These are phyloP conservation scores for Chrysoporthe deuterocubensis DNA, from an alignment of 2,329 filamentous ascomycete species.

Conservation along the genomic window DNA sequence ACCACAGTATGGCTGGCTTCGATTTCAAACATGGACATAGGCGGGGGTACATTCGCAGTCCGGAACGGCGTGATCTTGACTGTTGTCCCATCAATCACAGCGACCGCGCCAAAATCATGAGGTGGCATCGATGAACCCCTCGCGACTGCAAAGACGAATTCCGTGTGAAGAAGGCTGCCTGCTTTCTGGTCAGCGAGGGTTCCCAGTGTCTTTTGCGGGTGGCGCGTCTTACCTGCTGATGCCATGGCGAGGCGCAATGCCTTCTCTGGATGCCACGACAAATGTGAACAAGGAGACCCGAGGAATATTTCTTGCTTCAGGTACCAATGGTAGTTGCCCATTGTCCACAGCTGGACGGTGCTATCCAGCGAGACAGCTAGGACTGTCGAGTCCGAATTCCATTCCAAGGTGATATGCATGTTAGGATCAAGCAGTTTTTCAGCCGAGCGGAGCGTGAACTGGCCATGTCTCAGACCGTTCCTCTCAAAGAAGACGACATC, in stretches of 20 bases:
- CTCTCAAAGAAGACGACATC: slow-evolving; percentile 95
- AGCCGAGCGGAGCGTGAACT: slow-evolving; percentile 78
- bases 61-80: slow-evolving; percentile 87
- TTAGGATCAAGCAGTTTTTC: slow-evolving; percentile 60
- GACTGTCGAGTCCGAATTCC: slow-evolving; percentile 93
- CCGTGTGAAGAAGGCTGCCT: slow-evolving; percentile 57
- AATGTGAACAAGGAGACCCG: slow-evolving; percentile 36
- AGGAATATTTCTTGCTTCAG: slow-evolving; percentile 83
- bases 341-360: slow-evolving; percentile 91
- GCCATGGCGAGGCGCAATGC: slow-evolving; percentile 68
- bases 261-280: slow-evolving; percentile 88
- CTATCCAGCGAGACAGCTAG: slow-evolving; percentile 78
- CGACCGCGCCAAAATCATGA: slow-evolving; percentile 77
- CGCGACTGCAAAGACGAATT: slow-evolving; percentile 71
- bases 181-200: slow-evolving; percentile 22
- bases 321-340: slow-evolving; percentile 98
- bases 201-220: background rate
- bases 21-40: slow-evolving; percentile 85
- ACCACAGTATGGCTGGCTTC: slow-evolving; percentile 63
- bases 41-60: slow-evolving; percentile 84
- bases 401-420: slow-evolving; percentile 69
- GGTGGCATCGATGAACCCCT: slow-evolving; percentile 72
- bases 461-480: slow-evolving; percentile 94
- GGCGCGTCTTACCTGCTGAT: slow-evolving; percentile 47
- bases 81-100: slow-evolving; percentile 79